Evolutionary conservation across 2,329 filamentous ascomycete species (phyloP).

Genomic region (Colletotrichum plurivorum): DNA sequence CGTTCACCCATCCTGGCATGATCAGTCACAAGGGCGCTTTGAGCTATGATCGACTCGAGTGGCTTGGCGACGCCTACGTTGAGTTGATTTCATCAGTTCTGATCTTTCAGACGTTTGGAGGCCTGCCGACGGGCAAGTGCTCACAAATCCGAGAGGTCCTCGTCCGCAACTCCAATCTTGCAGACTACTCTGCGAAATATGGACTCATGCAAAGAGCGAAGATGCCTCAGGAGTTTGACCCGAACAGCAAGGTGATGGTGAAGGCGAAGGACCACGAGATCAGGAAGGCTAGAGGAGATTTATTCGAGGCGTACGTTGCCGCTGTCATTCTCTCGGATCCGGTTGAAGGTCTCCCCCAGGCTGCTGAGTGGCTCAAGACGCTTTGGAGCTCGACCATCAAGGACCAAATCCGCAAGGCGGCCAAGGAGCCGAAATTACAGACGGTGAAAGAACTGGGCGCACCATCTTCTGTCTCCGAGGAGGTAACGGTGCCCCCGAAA

Average conservation of each 20-base stretch:
- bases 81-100: constrained; percentile 82
- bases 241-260: constrained; percentile 44
- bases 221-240: constrained; percentile 64
- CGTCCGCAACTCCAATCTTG: constrained; percentile 85
- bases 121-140: constrained; percentile 76
- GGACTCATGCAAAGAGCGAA: constrained; percentile 76
- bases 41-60: constrained; percentile 88
- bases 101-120: constrained; percentile 80
- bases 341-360: constrained; percentile 71
- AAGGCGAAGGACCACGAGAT: constrained; percentile 61
- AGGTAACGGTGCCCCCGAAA: constrained; percentile 54
- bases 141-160: constrained; percentile 84
- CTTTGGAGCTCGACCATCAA: constrained; percentile 80
- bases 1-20: constrained; percentile 76
- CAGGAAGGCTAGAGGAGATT: constrained; percentile 84
- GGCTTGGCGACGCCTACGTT: constrained; percentile 89
- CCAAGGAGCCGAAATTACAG: constrained; percentile 29
- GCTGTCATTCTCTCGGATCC: constrained; percentile 80
- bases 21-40: constrained; percentile 52
- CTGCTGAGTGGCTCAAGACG: constrained; percentile 78
- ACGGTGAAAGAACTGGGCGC: constrained; percentile 41
- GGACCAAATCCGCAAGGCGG: constrained; percentile 60
- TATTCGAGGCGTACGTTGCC: constrained; percentile 93
- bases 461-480: constrained; percentile 14
- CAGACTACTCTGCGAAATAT: constrained; percentile 78